Evolutionary conservation across 306 rosid genomes (phyloP), one percentile per base, ranked within the genome.

Genomic region (Vigna angularis): DNA sequence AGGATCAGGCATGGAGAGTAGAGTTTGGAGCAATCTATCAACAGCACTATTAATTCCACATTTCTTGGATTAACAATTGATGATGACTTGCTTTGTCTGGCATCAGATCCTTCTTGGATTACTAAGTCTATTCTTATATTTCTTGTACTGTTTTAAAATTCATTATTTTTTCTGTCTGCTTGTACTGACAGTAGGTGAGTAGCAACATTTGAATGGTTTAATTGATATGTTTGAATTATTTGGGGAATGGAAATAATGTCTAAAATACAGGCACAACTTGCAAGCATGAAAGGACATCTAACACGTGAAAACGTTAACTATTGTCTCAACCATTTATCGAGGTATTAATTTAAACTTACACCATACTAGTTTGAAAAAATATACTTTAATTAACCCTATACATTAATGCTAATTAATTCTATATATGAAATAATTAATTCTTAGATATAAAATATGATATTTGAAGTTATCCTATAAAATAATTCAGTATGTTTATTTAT

Each of bases 21-120:
- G 98, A 96, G 76, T 96, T 93, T 86, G 97, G 98, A 77, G 98
- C 96, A n/a, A 93, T 93, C 76, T 96, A 93, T 83, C 97, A 91
- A 81, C 90, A 96, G 18, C 99, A 91, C 80, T 87, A 87, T 77
- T 95, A 85, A 82, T 64, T 67, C 47, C 11, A 11, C n/a, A 3
- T 30, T 1, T 73, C 66, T 51, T 58, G 56, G 51, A 72, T 56
- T 7, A 7, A 64, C 48, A 47, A 50, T 70, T 9, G 6, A 51
- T 9, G 6, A 51, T 7, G 24, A 17, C 11, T 38, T 38, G 18
- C 28, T 49, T 65, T 22, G 80, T 26, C 67, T 53, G 13, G 38
- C 72, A 58, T 58, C 58, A 72, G 87, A 83, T 86, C 89, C 89
- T 86, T 38, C 86, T 86, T 24, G 86, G 86, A 79, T 86, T 83